Evolutionary conservation across 169 alveolate species (phyloP).

Genomic region (Eimeria mitis): DNA sequence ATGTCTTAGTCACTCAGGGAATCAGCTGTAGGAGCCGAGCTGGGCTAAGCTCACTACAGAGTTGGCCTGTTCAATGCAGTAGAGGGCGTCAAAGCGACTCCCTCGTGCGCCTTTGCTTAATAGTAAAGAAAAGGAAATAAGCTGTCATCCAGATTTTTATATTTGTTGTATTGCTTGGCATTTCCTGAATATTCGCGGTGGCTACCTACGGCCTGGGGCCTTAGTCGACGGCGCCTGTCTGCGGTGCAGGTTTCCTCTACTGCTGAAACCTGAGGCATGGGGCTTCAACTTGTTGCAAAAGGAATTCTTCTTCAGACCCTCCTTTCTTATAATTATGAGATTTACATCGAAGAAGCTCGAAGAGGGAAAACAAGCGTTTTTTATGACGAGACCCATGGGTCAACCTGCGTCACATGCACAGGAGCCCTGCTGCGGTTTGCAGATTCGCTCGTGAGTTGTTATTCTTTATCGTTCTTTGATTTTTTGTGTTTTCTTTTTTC

Average conservation of each 20-base stretch:
- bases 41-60: no score
- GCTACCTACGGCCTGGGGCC: constrained; percentile 48
- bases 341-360: background rate
- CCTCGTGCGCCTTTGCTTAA: background rate
- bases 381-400: background rate
- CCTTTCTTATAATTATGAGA: background rate
- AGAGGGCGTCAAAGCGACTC: background rate
- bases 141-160: background rate
- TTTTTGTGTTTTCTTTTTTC: constrained; percentile 11
- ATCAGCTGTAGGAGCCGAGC: no score
- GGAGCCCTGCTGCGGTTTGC: constrained; percentile 32
- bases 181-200: background rate
- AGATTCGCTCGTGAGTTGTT: background rate
- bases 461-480: background rate
- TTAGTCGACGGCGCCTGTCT: constrained; percentile 61
- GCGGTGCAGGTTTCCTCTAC: constrained; percentile 10
- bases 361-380: background rate
- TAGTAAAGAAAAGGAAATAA: background rate
- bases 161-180: background rate
- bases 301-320: constrained; percentile 5
- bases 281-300: background rate
- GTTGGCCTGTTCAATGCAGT: constrained; percentile 17
- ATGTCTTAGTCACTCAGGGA: no score
- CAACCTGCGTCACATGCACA: constrained; percentile 23
- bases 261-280: background rate